phyloP scores from a whole-genome alignment of 306 rosid genomes.

The Cicer judaicum region DNA sequence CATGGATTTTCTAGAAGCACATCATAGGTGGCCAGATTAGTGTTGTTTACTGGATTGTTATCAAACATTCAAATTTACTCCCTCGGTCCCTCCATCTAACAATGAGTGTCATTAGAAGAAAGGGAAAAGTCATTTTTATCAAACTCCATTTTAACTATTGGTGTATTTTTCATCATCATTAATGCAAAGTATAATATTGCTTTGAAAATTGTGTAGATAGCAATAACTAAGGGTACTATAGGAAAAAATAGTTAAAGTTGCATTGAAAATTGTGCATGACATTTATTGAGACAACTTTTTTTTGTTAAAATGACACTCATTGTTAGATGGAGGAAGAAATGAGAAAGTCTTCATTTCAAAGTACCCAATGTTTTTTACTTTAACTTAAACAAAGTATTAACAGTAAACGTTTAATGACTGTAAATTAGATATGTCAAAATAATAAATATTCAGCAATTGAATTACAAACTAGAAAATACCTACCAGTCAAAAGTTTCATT shows the following conservation, averaged over 20 bases:
- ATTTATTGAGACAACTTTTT: no score
- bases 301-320: no score
- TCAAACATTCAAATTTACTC: neutral
- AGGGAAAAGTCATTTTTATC: no score
- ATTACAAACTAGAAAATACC: neutral
- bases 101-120: no score
- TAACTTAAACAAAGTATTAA: neutral
- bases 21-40: neutral
- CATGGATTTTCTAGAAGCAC: neutral
- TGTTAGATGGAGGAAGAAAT: neutral
- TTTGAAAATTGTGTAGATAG: no score
- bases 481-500: neutral
- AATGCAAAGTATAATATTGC: no score
- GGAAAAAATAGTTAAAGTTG: no score
- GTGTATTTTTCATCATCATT: no score
- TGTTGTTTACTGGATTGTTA: neutral
- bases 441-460: conserved; percentile 2
- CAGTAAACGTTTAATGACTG: conserved; percentile 4
- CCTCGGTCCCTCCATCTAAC: no score
- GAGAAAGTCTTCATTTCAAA: conserved; percentile 9
- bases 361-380: neutral
- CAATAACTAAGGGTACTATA: no score
- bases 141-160: no score
- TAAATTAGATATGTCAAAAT: conserved; percentile 21
- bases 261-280: no score